Base-by-base conservation (phyloP, 2,329 filamentous ascomycete genomes). In the Neopestalotiopsis clavispora region DNA sequence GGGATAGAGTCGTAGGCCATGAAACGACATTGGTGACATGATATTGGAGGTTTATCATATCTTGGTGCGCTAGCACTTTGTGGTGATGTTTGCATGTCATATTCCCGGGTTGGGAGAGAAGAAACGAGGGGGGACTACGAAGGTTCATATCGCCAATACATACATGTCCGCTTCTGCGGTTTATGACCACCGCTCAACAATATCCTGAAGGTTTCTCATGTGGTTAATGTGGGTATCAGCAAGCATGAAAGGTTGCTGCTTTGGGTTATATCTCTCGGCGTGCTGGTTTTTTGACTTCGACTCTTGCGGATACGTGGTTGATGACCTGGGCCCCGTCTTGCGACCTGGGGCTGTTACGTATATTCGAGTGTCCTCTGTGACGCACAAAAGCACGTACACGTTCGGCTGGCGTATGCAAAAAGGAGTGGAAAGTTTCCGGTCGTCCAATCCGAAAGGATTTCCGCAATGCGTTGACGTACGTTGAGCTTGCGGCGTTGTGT, bases 81-180 rank as follows among this genome's bases (percentile, higher is more conserved):
- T 38, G 1, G 14, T 7, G 4, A 20, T 9, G 45, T 9, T 7
- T 52, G 20, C 45, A 20, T 52, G 45, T n/a, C 45, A 52, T 52
- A 17, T 7, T 52, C 45, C n/a, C 57, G 57, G 20, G 13, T 30
- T 59, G 4, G 57, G 23, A 59, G n/a, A 59, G 14, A 28, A 28
- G 28, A 62, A 40, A 40, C 28, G 12, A 17, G 17, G 34, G 34
- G 58, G 13, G 17, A 13, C 6, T 38, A n/a, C 30, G n/a, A 38
- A 30, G 59, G 14, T 17, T 20, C 17, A 59, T 40, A 23, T 38
- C 34, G 10, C 10, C 10, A 38, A 10, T 45, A 64, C 61, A 40
- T 64, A 64, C 61, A 64, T 64, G 61, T 45, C 61, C 61, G 42
- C 61, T 23, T 10, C 23, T 12, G 61, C 61, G 61, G 61, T 64